phyloP scores from a whole-genome alignment of 805 yeast species.

The Schwanniomyces pseudopolymorphus region DNA sequence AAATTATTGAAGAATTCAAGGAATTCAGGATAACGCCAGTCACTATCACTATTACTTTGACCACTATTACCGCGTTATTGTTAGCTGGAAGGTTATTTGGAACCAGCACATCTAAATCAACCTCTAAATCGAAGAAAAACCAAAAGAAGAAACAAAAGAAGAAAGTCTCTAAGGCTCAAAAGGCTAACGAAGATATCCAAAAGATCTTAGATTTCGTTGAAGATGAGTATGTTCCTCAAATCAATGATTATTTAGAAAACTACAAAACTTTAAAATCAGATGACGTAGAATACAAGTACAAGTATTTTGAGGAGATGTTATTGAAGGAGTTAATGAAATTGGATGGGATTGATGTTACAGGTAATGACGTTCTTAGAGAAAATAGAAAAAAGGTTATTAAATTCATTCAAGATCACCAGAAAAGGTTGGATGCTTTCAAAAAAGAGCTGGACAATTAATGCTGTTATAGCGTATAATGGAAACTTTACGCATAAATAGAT shows the following conservation, averaged over 20 bases:
- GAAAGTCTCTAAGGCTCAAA: constrained; percentile 39
- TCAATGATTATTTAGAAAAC: constrained; percentile 31
- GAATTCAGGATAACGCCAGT: constrained; percentile 30
- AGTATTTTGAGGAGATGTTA: constrained; percentile 65
- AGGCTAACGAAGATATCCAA: constrained; percentile 40
- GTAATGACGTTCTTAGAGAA: constrained; percentile 51
- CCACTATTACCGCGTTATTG: constrained; percentile 27
- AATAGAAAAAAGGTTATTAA: constrained; percentile 61
- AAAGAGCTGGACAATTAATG: constrained; percentile 18
- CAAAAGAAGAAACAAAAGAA: constrained; percentile 30
- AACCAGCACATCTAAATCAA: constrained; percentile 3
- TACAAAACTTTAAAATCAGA: constrained; percentile 24
- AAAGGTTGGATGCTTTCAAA: constrained; percentile 50
- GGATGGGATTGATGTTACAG: constrained; percentile 60
- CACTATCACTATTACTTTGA: constrained; percentile 31
- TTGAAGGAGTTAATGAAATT: constrained; percentile 64
- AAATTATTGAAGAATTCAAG: constrained; percentile 29
- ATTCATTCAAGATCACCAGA: constrained; percentile 58
- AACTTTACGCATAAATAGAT: too few species aligned
- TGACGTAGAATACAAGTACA: constrained; percentile 47
- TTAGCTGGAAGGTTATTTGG: constrained; percentile 19
- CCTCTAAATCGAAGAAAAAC: constrained; percentile 9
- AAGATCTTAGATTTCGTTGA: constrained; percentile 40
- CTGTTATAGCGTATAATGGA: too few species aligned
- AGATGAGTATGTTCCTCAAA: constrained; percentile 37